A percentile compares a stretch with the other conserved stretches of the same genome.
These are phyloP conservation scores for Adiantum capillusveneris DNA, from an alignment of 75 land plant genomes.

Conservation along the genomic window DNA sequence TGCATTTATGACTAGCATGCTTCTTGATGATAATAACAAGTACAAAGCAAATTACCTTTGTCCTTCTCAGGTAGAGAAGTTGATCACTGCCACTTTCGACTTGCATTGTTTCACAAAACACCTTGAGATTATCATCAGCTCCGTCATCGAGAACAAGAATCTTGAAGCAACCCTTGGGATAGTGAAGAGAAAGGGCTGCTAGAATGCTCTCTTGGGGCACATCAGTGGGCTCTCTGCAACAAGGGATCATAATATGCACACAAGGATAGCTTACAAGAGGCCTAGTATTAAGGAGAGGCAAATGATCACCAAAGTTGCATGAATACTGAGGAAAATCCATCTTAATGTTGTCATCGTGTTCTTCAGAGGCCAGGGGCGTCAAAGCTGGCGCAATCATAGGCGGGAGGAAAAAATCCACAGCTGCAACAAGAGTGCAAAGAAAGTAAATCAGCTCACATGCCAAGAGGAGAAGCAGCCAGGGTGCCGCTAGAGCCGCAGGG, in stretches of 20 bases:
- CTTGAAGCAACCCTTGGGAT: slow-evolving; percentile 6
- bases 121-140: slow-evolving; percentile 21
- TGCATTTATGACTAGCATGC: too few relatives aligned
- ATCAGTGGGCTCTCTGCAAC: slow-evolving; percentile 29
- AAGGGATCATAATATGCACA: slow-evolving; percentile 21
- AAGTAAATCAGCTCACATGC: slow-evolving; percentile 17
- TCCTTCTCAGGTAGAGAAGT: slow-evolving; percentile 15
- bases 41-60: slow-evolving; percentile 5
- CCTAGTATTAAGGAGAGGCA: slow-evolving; percentile 3
- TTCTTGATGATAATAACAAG: too few relatives aligned
- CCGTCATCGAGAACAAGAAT: slow-evolving; percentile 28
- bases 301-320: not conserved
- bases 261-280: not conserved
- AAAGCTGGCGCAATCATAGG: not conserved
- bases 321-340: too few relatives aligned
- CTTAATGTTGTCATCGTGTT: not conserved
- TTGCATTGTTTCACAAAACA: slow-evolving; percentile 11
- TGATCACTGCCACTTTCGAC: not conserved
- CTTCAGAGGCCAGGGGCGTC: too few relatives aligned
- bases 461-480: slow-evolving; percentile 11
- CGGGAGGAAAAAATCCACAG: slow-evolving; percentile 15
- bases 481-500: not conserved
- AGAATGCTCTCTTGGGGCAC: slow-evolving; percentile 16
- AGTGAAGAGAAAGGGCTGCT: slow-evolving; percentile 22
- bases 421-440: not conserved